These are phyloP conservation scores for Populus nigra DNA, from an alignment of 345 rosid genomes.

Conservation along the genomic window DNA sequence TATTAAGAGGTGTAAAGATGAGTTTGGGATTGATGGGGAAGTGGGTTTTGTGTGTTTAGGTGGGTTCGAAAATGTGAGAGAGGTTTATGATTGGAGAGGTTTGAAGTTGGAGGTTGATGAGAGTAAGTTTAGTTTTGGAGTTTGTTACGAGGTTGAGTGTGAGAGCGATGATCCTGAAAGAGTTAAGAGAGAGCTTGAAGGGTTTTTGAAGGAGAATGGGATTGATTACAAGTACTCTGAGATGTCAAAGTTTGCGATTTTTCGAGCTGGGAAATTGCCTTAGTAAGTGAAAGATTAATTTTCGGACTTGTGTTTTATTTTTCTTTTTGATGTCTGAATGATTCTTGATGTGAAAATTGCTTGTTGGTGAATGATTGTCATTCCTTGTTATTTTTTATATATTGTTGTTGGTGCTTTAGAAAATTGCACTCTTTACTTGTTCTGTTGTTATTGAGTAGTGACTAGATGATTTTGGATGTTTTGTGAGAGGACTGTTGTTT, in stretches of 20 bases:
- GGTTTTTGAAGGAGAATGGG: constrained; percentile 52
- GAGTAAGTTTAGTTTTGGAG: constrained; percentile 68
- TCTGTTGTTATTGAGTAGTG: background rate
- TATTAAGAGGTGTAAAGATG: constrained; percentile 59
- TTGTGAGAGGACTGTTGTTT: background rate
- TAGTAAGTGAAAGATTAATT: constrained; percentile 23
- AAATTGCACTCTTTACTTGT: background rate
- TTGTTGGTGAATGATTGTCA: background rate
- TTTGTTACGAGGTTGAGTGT: constrained; percentile 74
- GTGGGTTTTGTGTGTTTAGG: constrained; percentile 68
- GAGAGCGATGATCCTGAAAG: constrained; percentile 71
- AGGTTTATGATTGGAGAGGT: constrained; percentile 63
- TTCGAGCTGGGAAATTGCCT: constrained; percentile 70
- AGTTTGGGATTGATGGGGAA: constrained; percentile 50
- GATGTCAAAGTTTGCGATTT: constrained; percentile 72
- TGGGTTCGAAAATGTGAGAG: constrained; percentile 75
- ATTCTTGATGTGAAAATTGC: constrained; percentile 3
- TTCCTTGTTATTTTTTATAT: background rate
- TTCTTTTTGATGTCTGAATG: background rate
- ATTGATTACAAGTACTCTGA: constrained; percentile 55
- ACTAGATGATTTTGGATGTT: background rate
- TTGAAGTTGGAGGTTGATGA: constrained; percentile 82
- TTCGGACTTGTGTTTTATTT: background rate
- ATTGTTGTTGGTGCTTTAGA: background rate
- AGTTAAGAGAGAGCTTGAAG: constrained; percentile 60